Conservation (phyloP, 768 basidiomycete genomes). For the Strobilomyces echinocephalus region DNA sequence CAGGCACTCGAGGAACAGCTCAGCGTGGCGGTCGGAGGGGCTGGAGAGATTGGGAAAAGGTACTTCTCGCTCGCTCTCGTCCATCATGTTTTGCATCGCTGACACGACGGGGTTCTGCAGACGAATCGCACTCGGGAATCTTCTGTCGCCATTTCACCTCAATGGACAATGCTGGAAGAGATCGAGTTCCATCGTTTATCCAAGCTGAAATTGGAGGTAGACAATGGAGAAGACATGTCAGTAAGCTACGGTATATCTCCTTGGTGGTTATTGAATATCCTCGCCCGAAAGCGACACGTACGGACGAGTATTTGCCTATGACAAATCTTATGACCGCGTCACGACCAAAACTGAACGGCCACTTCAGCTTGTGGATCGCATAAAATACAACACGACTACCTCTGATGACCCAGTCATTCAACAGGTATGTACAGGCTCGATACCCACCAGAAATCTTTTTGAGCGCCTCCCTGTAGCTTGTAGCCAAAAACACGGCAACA, state of each 20-base stretch:
- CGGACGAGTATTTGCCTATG: slow-evolving; percentile 88
- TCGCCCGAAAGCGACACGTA: slow-evolving; percentile 60
- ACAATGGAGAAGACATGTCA: slow-evolving; percentile 86
- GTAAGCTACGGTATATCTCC: slow-evolving; percentile 23
- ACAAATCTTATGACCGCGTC: slow-evolving; percentile 92
- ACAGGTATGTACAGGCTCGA: slow-evolving; percentile 47
- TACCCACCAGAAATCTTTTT: not conserved
- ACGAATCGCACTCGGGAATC: slow-evolving; percentile 84
- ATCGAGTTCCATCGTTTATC: slow-evolving; percentile 90
- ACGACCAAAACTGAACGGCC: slow-evolving; percentile 90
- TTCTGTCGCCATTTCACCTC: slow-evolving; percentile 85
- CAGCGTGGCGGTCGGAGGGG: slow-evolving; percentile 50
- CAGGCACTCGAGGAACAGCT: slow-evolving; percentile 41
- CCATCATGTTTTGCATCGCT: not conserved
- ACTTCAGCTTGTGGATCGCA: slow-evolving; percentile 87
- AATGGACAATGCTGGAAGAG: slow-evolving; percentile 96
- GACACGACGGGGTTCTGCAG: slow-evolving; percentile 34
- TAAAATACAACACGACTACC: slow-evolving; percentile 96
- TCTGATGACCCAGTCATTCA: slow-evolving; percentile 97
- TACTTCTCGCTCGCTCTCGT: slow-evolving; percentile 28
- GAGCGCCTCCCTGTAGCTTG: slow-evolving; percentile 51
- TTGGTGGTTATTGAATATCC: slow-evolving; percentile 5
- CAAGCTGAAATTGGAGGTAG: slow-evolving; percentile 91
- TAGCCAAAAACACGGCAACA: slow-evolving; percentile 71
- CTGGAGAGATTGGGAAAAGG: slow-evolving; percentile 96